These are phyloP conservation scores for Hypoxylon lienhwacheense DNA, from an alignment of 495 filamentous ascomycete species.

Conservation along the genomic window DNA sequence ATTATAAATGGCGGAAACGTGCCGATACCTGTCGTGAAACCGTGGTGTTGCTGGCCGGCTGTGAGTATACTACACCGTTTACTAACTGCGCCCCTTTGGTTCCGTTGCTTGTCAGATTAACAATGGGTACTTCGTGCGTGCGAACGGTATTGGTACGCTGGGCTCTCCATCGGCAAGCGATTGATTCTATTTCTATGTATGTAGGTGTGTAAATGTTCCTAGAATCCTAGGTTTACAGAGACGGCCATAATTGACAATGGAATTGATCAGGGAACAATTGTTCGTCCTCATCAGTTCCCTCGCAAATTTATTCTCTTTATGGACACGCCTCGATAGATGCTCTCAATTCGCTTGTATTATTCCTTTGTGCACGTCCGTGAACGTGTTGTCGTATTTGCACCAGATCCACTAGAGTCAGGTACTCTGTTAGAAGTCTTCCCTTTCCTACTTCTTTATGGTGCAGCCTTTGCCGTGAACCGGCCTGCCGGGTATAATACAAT, in stretches of 20 bases:
- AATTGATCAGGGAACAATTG: background rate
- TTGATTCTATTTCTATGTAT: too few relatives aligned
- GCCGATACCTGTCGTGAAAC: constrained; percentile 27
- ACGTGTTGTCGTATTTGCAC: constrained; percentile 15
- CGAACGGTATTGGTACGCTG: constrained; percentile 7
- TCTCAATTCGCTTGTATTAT: background rate
- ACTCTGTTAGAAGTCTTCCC: constrained; percentile 7
- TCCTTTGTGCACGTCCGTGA: constrained; percentile 6
- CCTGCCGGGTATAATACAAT: constrained; percentile 33
- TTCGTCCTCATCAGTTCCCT: background rate
- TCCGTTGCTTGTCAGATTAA: constrained; percentile 17
- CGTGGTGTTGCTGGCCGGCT: constrained; percentile 11
- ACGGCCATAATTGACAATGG: background rate
- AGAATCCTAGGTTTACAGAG: constrained; percentile 1
- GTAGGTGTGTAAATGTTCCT: too few relatives aligned
- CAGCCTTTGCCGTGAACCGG: constrained; percentile 37
- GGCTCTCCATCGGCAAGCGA: constrained; percentile 5
- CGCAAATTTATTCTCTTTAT: background rate
- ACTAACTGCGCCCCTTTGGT: constrained; percentile 30
- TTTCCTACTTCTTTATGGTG: constrained; percentile 38
- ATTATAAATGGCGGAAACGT: constrained; percentile 25
- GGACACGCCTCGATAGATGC: background rate
- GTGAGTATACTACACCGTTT: constrained; percentile 18
- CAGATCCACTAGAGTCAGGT: constrained; percentile 6
- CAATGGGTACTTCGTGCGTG: background rate